A percentile compares a stretch with the other conserved stretches of the same genome.
Evolutionary conservation across 148 eudicot genomes (phyloP).

Genomic region (Bassia scoparia): DNA sequence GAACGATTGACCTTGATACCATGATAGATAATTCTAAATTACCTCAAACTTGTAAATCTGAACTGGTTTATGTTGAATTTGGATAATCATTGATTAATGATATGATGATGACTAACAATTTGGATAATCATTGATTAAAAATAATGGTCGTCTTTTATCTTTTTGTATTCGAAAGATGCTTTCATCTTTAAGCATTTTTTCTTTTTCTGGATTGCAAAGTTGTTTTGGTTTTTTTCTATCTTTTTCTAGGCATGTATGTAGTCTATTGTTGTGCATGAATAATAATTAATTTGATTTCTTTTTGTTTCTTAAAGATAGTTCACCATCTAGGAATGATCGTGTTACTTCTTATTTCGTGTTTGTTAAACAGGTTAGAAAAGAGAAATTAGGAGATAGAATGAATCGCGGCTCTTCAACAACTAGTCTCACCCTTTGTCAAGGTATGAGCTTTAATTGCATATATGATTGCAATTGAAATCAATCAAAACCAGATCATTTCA

Average conservation of each 20-base stretch:
- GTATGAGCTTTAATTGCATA: neutral
- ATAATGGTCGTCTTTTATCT: constrained; percentile 32
- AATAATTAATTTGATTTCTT: neutral
- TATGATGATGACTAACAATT: neutral
- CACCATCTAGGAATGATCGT: too few relatives aligned
- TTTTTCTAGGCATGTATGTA: constrained; percentile 11
- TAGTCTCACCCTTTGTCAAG: constrained; percentile 97
- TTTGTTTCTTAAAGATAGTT: constrained; percentile 35
- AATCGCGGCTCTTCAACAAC: constrained; percentile 87
- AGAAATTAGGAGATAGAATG: constrained; percentile 87
- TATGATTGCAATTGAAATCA: constrained; percentile 11
- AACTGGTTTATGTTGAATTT: neutral
- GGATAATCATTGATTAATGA: neutral
- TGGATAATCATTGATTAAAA: too few relatives aligned
- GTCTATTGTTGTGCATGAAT: constrained; percentile 1
- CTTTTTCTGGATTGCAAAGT: neutral
- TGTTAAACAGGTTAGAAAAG: constrained; percentile 87
- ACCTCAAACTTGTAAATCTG: neutral
- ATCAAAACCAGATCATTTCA: neutral
- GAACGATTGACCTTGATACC: too few relatives aligned
- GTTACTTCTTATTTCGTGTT: too few relatives aligned
- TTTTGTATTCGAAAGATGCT: constrained; percentile 33
- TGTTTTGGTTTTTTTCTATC: neutral
- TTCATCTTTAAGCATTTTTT: constrained; percentile 53
- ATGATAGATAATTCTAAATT: too few relatives aligned